These are phyloP conservation scores for Lipomyces yarrowii DNA, from an alignment of 1,139 yeast genomes.

Conservation along the genomic window DNA sequence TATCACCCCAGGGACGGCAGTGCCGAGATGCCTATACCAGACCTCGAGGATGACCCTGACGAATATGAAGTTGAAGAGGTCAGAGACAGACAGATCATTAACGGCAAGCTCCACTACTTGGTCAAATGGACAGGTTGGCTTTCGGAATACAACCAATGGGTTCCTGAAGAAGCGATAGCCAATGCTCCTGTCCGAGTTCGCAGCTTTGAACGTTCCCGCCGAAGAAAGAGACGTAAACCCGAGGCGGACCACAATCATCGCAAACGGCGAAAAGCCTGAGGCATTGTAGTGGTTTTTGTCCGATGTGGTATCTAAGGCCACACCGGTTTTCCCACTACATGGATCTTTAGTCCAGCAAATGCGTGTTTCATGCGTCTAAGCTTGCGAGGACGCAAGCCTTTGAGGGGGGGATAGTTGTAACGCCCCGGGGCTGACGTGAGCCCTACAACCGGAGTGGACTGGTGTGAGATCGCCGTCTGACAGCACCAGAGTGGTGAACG, in stretches of 20 bases:
- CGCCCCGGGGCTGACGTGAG: not conserved
- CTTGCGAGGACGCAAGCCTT: constrained; percentile 1
- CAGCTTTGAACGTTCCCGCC: not conserved
- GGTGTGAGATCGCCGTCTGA: too few species aligned
- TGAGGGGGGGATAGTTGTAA: constrained; percentile 2
- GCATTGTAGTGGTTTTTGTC: constrained; percentile 3
- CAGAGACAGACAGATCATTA: not conserved
- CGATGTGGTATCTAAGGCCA: not conserved
- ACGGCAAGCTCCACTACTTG: not conserved
- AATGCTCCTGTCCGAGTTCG: not conserved
- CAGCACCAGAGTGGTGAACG: too few species aligned
- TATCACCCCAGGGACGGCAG: not conserved
- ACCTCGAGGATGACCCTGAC: not conserved
- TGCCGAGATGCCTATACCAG: not conserved
- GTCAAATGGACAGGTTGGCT: constrained; percentile 1
- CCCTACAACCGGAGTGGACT: too few species aligned
- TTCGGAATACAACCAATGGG: constrained; percentile 1
- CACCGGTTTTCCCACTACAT: constrained; percentile 5
- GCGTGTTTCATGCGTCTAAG: not conserved
- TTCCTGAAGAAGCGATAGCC: not conserved
- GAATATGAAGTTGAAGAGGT: constrained; percentile 3
- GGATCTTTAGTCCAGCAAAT: not conserved
- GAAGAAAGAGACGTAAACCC: not conserved
- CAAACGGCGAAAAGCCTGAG: not conserved
- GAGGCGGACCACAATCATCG: not conserved